These are phyloP conservation scores for Pythium dissotocum DNA, from an alignment of 352 stramenopile species.

Conservation along the genomic window DNA sequence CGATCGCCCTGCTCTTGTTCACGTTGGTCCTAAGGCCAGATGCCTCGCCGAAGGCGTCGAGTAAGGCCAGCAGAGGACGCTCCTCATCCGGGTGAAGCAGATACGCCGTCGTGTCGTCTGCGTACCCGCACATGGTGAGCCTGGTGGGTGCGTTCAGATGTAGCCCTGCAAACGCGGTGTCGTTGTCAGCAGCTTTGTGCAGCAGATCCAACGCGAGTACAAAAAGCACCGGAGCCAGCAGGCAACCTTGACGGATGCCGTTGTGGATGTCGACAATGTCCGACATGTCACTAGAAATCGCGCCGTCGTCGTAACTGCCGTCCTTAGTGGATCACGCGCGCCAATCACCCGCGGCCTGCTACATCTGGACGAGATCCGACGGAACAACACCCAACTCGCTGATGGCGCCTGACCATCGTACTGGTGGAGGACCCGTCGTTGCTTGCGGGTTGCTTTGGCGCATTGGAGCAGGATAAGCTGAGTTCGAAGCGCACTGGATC, in stretches of 20 bases:
- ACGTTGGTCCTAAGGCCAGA: slow-evolving; percentile 1
- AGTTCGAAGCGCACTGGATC: not conserved
- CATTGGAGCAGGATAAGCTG: not conserved
- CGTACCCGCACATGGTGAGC: too few species aligned
- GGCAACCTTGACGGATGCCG: slow-evolving; percentile 16
- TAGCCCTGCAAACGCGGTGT: not conserved
- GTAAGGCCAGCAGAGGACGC: not conserved
- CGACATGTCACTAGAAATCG: not conserved
- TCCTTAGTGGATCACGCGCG: slow-evolving; percentile 1
- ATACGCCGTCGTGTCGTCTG: slow-evolving; percentile 3
- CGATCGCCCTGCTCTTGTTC: not conserved
- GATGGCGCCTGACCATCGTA: not conserved
- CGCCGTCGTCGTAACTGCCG: slow-evolving; percentile 5
- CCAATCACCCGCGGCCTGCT: not conserved
- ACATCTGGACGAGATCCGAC: not conserved
- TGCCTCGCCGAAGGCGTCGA: not conserved
- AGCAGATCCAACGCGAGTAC: not conserved
- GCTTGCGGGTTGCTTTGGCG: not conserved
- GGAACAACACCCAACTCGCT: not conserved
- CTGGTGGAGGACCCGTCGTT: not conserved
- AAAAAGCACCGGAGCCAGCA: slow-evolving; percentile 8
- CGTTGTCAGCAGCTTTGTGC: not conserved
- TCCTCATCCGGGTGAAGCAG: not conserved
- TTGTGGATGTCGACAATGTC: not conserved
- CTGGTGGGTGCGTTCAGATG: too few species aligned